Conservation (phyloP, 495 filamentous ascomycete genomes). For the Hypomontagnella monticulosa region DNA sequence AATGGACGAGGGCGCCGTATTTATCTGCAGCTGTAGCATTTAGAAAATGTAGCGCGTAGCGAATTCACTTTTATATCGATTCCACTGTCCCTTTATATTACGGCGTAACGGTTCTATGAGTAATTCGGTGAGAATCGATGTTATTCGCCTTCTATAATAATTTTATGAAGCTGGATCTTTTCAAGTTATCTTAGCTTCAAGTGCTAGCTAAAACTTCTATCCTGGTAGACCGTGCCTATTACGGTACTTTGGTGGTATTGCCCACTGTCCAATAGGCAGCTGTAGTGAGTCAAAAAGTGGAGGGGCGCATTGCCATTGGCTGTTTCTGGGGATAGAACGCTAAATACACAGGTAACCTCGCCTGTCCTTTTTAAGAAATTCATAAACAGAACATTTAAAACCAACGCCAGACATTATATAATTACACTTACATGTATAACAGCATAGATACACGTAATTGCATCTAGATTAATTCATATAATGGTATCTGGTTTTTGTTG, state of each 20-base stretch:
- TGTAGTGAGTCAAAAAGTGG: too few relatives aligned
- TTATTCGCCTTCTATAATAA: slow-evolving; percentile 24
- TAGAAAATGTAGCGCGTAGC: slow-evolving; percentile 38
- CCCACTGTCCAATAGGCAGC: too few relatives aligned
- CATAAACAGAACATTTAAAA: slow-evolving; percentile 1
- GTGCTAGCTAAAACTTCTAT: neutral
- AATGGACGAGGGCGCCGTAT: slow-evolving; percentile 41
- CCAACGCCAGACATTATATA: neutral
- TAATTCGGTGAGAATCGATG: neutral
- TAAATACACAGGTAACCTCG: too few relatives aligned
- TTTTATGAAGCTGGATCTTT: slow-evolving; percentile 37
- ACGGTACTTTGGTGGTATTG: too few relatives aligned
- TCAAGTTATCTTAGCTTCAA: slow-evolving; percentile 14
- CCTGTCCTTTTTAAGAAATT: slow-evolving; percentile 12
- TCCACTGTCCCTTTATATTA: neutral
- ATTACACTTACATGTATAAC: slow-evolving; percentile 1
- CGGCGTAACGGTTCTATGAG: neutral
- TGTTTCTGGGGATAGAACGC: neutral
- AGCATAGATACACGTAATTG: neutral
- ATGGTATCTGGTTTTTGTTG: neutral
- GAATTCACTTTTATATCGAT: slow-evolving; percentile 32
- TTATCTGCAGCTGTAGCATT: slow-evolving; percentile 42
- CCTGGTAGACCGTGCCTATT: too few relatives aligned
- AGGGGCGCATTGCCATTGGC: slow-evolving; percentile 3
- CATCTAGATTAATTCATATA: slow-evolving; percentile 4